Conservation (phyloP, 1,139 yeast genomes). For the Groenewaldozyma auringiensis region DNA sequence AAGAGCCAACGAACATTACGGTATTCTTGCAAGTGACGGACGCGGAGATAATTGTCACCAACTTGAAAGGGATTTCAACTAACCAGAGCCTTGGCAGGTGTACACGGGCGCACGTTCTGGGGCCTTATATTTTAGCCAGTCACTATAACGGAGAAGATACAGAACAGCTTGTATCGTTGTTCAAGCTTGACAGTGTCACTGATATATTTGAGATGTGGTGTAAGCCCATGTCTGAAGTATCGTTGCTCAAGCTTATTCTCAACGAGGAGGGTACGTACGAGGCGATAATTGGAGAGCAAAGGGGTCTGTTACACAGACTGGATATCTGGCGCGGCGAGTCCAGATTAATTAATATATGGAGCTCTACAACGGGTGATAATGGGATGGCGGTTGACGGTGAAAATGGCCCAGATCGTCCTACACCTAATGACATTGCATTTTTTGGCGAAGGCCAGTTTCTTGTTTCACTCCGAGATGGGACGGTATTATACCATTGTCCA, state of each 20-base stretch:
- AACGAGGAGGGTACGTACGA: not conserved
- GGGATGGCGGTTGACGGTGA: not conserved
- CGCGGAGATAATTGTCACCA: not conserved
- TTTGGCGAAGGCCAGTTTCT: not conserved
- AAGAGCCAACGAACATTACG: not conserved
- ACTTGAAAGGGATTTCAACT: slow-evolving; percentile 2
- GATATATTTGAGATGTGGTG: slow-evolving; percentile 1
- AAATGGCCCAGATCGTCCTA: not conserved
- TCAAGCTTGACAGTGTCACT: not conserved
- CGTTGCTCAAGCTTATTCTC: not conserved
- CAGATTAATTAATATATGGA: not conserved
- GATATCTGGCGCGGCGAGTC: not conserved
- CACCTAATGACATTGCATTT: not conserved
- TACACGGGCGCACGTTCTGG: not conserved
- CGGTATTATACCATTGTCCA: not conserved
- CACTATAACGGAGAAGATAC: not conserved
- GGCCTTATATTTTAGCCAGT: not conserved
- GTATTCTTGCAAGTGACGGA: slow-evolving; percentile 4
- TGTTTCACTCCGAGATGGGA: not conserved
- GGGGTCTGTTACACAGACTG: not conserved
- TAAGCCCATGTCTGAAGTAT: not conserved
- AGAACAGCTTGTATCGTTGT: not conserved
- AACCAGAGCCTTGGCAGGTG: not conserved
- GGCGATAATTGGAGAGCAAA: not conserved
- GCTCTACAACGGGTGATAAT: not conserved